Conservation (phyloP, 192 early-diverging fungal species). For the Phlyctochytrium planicorne region DNA sequence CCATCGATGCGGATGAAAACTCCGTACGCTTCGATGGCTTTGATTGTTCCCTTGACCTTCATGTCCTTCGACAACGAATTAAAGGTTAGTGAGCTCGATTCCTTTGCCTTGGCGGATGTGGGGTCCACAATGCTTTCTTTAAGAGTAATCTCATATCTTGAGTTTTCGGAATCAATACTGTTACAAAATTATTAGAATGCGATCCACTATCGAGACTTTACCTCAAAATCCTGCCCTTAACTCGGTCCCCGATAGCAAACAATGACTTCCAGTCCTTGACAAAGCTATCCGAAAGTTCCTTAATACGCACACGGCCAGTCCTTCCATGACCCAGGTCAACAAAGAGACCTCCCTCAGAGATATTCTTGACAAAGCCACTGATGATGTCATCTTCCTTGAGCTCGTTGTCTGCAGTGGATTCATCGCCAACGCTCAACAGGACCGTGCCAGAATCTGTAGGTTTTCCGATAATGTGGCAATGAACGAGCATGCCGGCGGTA, state of each 20-base stretch:
- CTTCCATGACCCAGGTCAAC: conserved; percentile 63
- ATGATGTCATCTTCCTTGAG: conserved; percentile 33
- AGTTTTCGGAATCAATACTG: conserved; percentile 52
- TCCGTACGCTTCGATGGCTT: conserved; percentile 70
- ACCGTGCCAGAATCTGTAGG: conserved; percentile 69
- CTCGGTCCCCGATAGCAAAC: conserved; percentile 72
- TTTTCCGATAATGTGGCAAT: conserved; percentile 43
- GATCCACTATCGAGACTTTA: conserved; percentile 8
- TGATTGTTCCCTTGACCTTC: conserved; percentile 78
- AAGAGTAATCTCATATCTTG: conserved; percentile 71
- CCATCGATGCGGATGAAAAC: conserved; percentile 82
- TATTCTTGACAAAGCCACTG: conserved; percentile 43
- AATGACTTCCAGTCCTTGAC: conserved; percentile 79
- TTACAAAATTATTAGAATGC: background rate
- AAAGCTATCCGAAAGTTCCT: conserved; percentile 81
- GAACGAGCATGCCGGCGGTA: conserved; percentile 28
- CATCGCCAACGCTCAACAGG: conserved; percentile 19
- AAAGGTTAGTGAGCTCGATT: conserved; percentile 15
- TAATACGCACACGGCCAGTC: conserved; percentile 78
- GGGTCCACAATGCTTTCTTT: conserved; percentile 59
- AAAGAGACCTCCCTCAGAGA: conserved; percentile 60
- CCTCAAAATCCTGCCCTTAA: conserved; percentile 68
- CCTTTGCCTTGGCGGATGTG: too few species aligned
- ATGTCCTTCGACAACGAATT: conserved; percentile 65
- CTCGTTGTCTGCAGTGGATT: conserved; percentile 10